Base-by-base conservation (phyloP, 257 asterid species). In the Capsicum pubescens region DNA sequence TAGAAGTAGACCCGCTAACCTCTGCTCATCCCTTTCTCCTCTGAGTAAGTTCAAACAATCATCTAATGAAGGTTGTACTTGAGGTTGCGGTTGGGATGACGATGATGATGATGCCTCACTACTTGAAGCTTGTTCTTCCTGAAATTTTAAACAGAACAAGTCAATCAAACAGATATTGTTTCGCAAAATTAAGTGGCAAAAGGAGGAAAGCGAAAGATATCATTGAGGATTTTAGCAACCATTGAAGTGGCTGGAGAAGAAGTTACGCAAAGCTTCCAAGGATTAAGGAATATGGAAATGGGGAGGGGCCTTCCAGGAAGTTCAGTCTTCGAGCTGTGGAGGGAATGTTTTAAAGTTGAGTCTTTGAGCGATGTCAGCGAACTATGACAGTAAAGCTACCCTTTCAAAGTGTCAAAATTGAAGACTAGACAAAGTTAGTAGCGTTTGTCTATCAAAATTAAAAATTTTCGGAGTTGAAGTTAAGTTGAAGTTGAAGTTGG, bases 11-110 rank as follows among this genome's bases (percentile, higher is more conserved):
- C 98, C 99, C 16, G 97, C 95, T 36, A 95, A 87, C 11, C 97
- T 92, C 87, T 96, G 95, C 78, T 97, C 94, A 82, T 96, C 98
- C 17, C 92, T 92, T 84, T 87, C 91, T 55, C 97, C 98, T 83
- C 89, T 90, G 32, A 96, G 83, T 0, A 96, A 91, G 85, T 86
- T 92, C 85, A 88, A 86, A 87, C 95, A 87, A 85, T 92, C 95
- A 64, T 91, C 95, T 82, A 89, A 59, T 8, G 93, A 83, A 36
- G 91, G 87, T 1, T 89, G 79, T 11, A 84, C 21, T 4, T 90
- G 89, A 1, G 89, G 79, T 6, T 85, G 42, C 7, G 91, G 42
- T 9, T 79, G 74, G 10, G 84, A 36, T 55, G 84, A 50, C 60
- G 83, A 17, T 52, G 71, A 80, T 70, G 77, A 54, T 77, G 66